Conservation (phyloP, 495 filamentous ascomycete genomes). For the Neurospora tetraspora region DNA sequence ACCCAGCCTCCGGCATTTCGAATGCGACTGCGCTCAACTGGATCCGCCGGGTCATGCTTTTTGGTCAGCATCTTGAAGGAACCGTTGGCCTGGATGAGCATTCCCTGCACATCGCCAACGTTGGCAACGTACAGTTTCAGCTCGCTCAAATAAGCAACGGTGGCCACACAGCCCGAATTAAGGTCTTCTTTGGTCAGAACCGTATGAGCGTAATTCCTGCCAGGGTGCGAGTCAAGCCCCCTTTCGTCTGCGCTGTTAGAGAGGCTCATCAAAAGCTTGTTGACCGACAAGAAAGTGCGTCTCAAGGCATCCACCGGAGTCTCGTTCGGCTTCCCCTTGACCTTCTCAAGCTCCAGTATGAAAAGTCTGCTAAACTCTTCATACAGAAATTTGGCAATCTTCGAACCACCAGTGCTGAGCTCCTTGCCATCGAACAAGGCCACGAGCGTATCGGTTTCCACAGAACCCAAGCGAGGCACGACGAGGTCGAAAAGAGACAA, state of each 20-base stretch:
- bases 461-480: constrained; percentile 84
- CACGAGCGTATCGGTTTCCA: constrained; percentile 78
- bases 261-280: constrained; percentile 84
- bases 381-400: constrained; percentile 91
- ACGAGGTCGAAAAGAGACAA: constrained; percentile 97
- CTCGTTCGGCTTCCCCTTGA: constrained; percentile 48
- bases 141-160: constrained; percentile 77
- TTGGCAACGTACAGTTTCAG: constrained; percentile 92
- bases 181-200: constrained; percentile 81
- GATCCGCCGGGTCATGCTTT: constrained; percentile 86
- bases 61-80: constrained; percentile 68
- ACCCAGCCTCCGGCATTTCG: constrained; percentile 93
- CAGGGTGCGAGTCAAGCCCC: constrained; percentile 47
- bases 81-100: constrained; percentile 83
- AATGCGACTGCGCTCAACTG: constrained; percentile 74
- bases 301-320: constrained; percentile 74
- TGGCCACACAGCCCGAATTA: constrained; percentile 80
- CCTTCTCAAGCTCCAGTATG: constrained; percentile 64
- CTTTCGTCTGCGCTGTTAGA: constrained; percentile 76
- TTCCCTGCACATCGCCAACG: constrained; percentile 87
- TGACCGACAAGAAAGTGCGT: constrained; percentile 76
- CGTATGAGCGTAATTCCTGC: constrained; percentile 12
- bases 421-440: constrained; percentile 93
- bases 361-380: constrained; percentile 87
- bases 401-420: constrained; percentile 75